A percentile compares a stretch with the other conserved stretches of the same genome.
phyloP scores from a whole-genome alignment of 2,329 filamentous ascomycete genomes.

The Pyricularia sp. region DNA sequence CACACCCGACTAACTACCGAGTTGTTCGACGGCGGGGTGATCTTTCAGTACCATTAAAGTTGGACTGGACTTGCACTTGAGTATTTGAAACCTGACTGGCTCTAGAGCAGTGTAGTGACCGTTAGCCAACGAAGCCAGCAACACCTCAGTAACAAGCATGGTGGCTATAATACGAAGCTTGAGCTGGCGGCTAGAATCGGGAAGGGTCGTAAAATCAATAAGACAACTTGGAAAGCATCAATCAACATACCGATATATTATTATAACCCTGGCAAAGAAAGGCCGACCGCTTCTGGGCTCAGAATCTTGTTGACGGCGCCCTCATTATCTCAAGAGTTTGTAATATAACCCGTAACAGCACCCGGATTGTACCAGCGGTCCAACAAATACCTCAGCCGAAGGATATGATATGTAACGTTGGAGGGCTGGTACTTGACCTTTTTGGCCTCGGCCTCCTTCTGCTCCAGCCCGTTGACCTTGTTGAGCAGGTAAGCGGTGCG shows the following conservation, averaged over 20 bases:
- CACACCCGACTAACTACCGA: not conserved
- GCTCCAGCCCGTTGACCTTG: constrained; percentile 4
- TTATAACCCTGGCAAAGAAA: not conserved
- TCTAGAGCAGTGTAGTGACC: not conserved
- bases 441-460: constrained; percentile 1
- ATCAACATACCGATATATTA: not conserved
- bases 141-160: not conserved
- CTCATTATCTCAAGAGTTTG: not conserved
- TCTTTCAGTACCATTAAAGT: not conserved
- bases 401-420: not conserved
- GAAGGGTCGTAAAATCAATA: not conserved
- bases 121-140: not conserved
- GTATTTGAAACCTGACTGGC: not conserved
- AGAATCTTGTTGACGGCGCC: not conserved
- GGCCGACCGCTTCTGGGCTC: not conserved
- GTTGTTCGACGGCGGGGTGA: not conserved
- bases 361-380: constrained; percentile 5
- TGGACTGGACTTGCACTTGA: not conserved
- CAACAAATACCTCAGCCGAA: constrained; percentile 5
- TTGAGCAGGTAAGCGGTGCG: not conserved
- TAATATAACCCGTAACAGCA: constrained; percentile 2
- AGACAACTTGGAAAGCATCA: not conserved
- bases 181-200: not conserved
- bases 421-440: constrained; percentile 5
- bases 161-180: not conserved